Conservation (phyloP, 257 asterid genomes). For the Ocimum tenuiflorum region DNA sequence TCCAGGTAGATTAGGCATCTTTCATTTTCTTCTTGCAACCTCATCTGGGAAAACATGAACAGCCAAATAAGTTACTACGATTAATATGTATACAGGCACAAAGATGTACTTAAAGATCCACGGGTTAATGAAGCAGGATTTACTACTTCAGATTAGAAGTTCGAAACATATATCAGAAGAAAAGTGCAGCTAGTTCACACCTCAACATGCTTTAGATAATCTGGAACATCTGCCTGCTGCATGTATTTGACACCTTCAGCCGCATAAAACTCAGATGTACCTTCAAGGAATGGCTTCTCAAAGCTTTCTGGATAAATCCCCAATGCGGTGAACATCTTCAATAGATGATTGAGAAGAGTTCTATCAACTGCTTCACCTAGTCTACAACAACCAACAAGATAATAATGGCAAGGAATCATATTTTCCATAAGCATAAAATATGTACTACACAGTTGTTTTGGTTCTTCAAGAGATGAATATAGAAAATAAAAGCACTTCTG, state of each 20-base stretch:
- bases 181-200: slow-evolving; percentile 32
- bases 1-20: slow-evolving; percentile 84
- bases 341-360: slow-evolving; percentile 90
- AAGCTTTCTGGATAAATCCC: slow-evolving; percentile 94
- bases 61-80: background rate
- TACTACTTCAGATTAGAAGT: background rate
- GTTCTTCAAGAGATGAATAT: slow-evolving; percentile 2
- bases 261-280: slow-evolving; percentile 91
- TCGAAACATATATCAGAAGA: background rate
- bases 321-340: slow-evolving; percentile 96
- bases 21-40: slow-evolving; percentile 96
- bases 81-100: background rate
- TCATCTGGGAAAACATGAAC: slow-evolving; percentile 41
- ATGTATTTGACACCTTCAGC: slow-evolving; percentile 91
- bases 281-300: slow-evolving; percentile 92
- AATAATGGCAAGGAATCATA: slow-evolving; percentile 1
- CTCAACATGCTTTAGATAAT: slow-evolving; percentile 88
- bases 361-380: slow-evolving; percentile 93
- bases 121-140: background rate
- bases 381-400: slow-evolving; percentile 36
- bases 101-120: background rate
- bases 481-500: background rate
- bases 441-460: background rate
- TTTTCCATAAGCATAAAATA: background rate
- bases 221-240: slow-evolving; percentile 97